Evolutionary conservation across 768 basidiomycete genomes (phyloP), one percentile per base, ranked within the genome.

Genomic region (Roridomyces roridus): DNA sequence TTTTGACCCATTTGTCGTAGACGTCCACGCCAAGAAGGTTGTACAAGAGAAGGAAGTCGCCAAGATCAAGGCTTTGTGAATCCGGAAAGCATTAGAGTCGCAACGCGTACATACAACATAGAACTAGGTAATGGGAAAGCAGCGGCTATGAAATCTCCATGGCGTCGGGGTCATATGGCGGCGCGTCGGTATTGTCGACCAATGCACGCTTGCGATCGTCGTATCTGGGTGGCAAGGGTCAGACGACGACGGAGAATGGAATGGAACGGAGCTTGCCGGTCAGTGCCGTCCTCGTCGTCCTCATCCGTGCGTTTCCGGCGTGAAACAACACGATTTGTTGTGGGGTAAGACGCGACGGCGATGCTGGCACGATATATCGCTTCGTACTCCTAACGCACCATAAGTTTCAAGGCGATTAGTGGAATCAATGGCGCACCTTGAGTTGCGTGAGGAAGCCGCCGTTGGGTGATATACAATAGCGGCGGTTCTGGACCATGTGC

Each of bases 391-490:
- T 95, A 64, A 40, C 18, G 24, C 9, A 36, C 36, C 8, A 23
- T 44, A 15, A 23, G 28, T 18, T 37, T 17, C 14, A 6, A 24
- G 20, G 40, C 24, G 15, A 36, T 17, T 17, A 51, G 10, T 24
- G 9, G 26, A 3, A 25, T 20, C 23, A 35, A 46, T 42, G 40
- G 50, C 76, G 24, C 53, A 89, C 92, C 83, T 96, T 96, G 68
- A 96, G 89, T 70, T 96, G 94, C 10, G 91, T 92, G 65, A 96
- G 70, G 73, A 97, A 97, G 4, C 93, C 94, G 14, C 89, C 87
- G 65, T 96, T 94, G 11, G 94, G 95, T 1, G 92, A 92, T 60
- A 96, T 95, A 71, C 94, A 97, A 66, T 96, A 97, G 41, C 94
- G 83, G 43, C 94, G 81, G 62, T 94, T 94, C 71, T 95, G 93